Conservation (phyloP, 2,329 filamentous ascomycete genomes). For the Diaporthe aspalathi region DNA sequence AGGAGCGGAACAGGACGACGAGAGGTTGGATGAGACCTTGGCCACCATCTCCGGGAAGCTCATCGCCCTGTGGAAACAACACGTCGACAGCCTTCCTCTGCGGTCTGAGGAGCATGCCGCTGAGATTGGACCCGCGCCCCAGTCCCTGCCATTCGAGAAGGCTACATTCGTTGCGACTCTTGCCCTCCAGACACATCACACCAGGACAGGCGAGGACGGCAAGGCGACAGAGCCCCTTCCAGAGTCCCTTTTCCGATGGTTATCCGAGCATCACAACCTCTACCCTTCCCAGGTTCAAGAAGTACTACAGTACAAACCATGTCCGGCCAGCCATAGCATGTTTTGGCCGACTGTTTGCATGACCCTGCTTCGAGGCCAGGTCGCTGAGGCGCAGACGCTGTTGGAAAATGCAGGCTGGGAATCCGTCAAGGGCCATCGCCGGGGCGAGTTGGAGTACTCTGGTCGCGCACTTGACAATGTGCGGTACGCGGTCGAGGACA, state of each 20-base stretch:
- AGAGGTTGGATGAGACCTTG: constrained; percentile 67
- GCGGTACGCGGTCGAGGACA: constrained; percentile 75
- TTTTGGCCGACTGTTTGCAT: constrained; percentile 91
- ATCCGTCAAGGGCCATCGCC: constrained; percentile 75
- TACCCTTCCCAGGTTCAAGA: constrained; percentile 75
- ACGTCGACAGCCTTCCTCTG: constrained; percentile 60
- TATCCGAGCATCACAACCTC: constrained; percentile 79
- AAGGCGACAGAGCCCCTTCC: constrained; percentile 69
- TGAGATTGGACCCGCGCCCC: constrained; percentile 73
- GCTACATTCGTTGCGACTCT: constrained; percentile 83
- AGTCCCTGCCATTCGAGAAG: constrained; percentile 75
- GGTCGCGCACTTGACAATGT: constrained; percentile 83
- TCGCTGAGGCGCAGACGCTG: constrained; percentile 73
- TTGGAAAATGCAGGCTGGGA: constrained; percentile 83
- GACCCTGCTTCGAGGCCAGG: constrained; percentile 79
- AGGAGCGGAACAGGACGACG: constrained; percentile 65
- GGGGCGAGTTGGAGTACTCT: constrained; percentile 75
- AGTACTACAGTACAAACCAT: constrained; percentile 73
- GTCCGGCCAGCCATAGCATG: constrained; percentile 78
- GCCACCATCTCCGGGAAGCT: constrained; percentile 65
- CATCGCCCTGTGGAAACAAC: constrained; percentile 66
- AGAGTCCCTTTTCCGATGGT: constrained; percentile 84
- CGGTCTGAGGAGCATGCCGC: constrained; percentile 65
- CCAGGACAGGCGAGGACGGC: constrained; percentile 56
- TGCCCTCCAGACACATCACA: constrained; percentile 82